Conservation (phyloP, 495 filamentous ascomycete species). For the Xylaria flabelliformis region DNA sequence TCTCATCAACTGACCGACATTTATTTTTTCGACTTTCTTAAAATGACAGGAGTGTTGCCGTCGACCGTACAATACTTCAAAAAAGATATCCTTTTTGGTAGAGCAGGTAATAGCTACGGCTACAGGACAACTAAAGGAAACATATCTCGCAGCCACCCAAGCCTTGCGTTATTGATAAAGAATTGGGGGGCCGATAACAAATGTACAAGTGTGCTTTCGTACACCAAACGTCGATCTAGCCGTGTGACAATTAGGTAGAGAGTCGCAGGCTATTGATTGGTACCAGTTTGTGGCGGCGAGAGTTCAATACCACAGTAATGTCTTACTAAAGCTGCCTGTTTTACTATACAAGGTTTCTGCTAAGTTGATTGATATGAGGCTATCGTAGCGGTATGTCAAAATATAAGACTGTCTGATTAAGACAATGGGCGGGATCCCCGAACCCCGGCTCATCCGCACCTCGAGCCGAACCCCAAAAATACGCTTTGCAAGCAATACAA, state of each 20-base stretch:
- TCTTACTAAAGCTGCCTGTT: slow-evolving; percentile 1
- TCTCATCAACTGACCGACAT: not conserved
- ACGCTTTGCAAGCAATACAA: not conserved
- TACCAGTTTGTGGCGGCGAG: not conserved
- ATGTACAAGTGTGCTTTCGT: not conserved
- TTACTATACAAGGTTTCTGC: not conserved
- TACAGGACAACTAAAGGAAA: not conserved
- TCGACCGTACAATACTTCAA: not conserved
- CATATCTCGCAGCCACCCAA: not conserved
- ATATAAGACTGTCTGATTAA: slow-evolving; percentile 5
- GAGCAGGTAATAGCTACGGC: not conserved
- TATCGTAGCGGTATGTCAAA: not conserved
- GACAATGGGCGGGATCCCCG: not conserved
- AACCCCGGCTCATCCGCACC: not conserved
- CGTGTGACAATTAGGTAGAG: not conserved
- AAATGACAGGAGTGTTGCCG: not conserved
- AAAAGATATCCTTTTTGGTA: not conserved
- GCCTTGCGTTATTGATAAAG: not conserved
- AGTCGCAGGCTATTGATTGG: not conserved
- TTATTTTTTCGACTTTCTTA: not conserved
- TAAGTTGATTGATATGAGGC: not conserved
- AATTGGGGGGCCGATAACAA: not conserved
- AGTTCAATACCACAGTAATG: not conserved
- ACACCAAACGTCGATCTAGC: not conserved
- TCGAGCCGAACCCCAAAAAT: slow-evolving; percentile 1